phyloP scores from a whole-genome alignment of 108 stramenopile species.

The Fragilariopsis cylindrus region DNA sequence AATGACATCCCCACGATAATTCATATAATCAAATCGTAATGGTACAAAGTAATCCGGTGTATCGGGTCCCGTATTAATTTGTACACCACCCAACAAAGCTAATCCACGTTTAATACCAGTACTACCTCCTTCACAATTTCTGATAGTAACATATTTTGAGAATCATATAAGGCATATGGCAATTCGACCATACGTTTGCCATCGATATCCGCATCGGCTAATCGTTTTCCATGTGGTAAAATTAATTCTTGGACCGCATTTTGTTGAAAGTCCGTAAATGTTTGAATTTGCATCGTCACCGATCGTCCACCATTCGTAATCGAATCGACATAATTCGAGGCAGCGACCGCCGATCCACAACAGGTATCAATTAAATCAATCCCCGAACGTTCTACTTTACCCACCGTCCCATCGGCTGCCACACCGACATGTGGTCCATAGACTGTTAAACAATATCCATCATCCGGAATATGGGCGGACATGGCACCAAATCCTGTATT shows the following conservation, averaged over 20 bases:
- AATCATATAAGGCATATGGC: constrained; percentile 56
- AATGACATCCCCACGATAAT: constrained; percentile 47
- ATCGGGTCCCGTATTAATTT: constrained; percentile 68
- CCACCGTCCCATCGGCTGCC: constrained; percentile 47
- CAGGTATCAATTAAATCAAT: constrained; percentile 46
- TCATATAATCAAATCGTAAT: constrained; percentile 50
- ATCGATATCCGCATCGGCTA: constrained; percentile 30
- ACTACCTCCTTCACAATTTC: constrained; percentile 45
- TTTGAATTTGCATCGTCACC: neutral
- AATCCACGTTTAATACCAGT: constrained; percentile 38
- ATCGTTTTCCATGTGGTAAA: constrained; percentile 49
- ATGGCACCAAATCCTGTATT: constrained; percentile 62
- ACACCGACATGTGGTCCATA: constrained; percentile 81
- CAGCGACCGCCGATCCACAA: constrained; percentile 69
- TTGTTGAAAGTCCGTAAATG: constrained; percentile 61
- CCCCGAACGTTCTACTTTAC: constrained; percentile 67
- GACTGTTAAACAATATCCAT: constrained; percentile 54
- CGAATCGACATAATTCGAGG: constrained; percentile 23
- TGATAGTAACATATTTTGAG: constrained; percentile 45
- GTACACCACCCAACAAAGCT: constrained; percentile 68
- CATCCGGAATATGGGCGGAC: constrained; percentile 70
- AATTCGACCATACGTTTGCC: constrained; percentile 50
- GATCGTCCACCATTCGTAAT: constrained; percentile 10
- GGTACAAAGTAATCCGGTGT: constrained; percentile 70
- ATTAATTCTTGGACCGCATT: constrained; percentile 46